These are phyloP conservation scores for Cryptosporidium ubiquitum DNA, from an alignment of 169 alveolate species.

Conservation along the genomic window DNA sequence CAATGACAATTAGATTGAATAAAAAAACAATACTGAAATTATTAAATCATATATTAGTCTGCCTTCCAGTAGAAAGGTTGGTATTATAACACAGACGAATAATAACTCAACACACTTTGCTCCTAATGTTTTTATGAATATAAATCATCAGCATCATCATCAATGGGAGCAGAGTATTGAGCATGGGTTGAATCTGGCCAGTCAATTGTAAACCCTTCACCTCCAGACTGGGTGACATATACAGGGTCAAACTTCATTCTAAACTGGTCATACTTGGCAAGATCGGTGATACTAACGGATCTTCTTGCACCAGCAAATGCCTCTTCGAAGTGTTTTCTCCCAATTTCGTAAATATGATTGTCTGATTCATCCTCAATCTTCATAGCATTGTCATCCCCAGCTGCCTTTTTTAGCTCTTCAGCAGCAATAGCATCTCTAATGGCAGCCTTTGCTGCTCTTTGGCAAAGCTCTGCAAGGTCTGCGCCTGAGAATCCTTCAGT, in stretches of 20 bases:
- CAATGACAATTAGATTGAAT: background rate
- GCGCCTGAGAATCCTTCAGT: slow-evolving; percentile 99
- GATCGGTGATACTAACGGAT: slow-evolving; percentile 93
- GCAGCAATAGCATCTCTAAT: slow-evolving; percentile 96
- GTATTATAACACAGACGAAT: background rate
- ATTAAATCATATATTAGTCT: background rate
- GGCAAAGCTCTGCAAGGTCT: slow-evolving; percentile 99
- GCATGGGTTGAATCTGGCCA: slow-evolving; percentile 91
- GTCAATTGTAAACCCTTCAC: slow-evolving; percentile 89
- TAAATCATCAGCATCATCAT: slow-evolving; percentile 82
- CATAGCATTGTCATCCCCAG: slow-evolving; percentile 78
- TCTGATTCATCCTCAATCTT: slow-evolving; percentile 81
- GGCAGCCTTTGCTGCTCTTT: slow-evolving; percentile 99
- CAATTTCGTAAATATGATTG: slow-evolving; percentile 94
- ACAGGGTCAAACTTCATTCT: slow-evolving; percentile 98
- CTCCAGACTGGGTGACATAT: slow-evolving; percentile 92
- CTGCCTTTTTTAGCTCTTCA: slow-evolving; percentile 81
- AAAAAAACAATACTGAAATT: background rate
- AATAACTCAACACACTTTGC: background rate
- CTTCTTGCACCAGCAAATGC: slow-evolving; percentile 98
- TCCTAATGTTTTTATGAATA: slow-evolving; percentile 75
- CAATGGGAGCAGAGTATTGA: slow-evolving; percentile 77
- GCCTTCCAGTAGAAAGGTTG: background rate
- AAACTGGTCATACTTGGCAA: slow-evolving; percentile 95
- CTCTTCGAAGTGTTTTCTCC: slow-evolving; percentile 98